These are phyloP conservation scores for Agrocybe praecox DNA, from an alignment of 768 basidiomycete species.

Conservation along the genomic window DNA sequence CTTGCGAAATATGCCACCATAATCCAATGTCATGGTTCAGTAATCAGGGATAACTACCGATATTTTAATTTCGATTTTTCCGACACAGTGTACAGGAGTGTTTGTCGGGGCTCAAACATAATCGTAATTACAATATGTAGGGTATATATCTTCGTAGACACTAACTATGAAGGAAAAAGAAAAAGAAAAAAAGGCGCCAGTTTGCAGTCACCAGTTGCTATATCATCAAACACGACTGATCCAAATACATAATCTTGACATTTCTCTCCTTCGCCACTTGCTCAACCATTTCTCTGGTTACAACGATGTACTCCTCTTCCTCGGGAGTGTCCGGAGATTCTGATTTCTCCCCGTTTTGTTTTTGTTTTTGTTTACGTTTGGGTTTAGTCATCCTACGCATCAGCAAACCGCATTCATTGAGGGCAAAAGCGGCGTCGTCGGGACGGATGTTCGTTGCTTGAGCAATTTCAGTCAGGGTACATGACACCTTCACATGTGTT, in stretches of 20 bases:
- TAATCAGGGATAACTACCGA: no score
- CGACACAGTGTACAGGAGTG: no score
- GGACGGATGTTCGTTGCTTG: slow-evolving; percentile 77
- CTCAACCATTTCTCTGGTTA: slow-evolving; percentile 42
- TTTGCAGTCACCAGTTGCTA: slow-evolving; percentile 18
- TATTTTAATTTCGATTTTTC: no score
- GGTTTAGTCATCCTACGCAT: slow-evolving; percentile 35
- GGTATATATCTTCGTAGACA: not conserved
- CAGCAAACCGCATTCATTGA: slow-evolving; percentile 86
- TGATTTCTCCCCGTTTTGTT: slow-evolving; percentile 21
- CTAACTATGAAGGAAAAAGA: slow-evolving; percentile 1
- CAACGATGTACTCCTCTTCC: slow-evolving; percentile 38
- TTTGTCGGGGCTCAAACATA: not conserved
- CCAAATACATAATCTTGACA: slow-evolving; percentile 73
- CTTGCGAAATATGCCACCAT: no score
- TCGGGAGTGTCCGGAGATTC: slow-evolving; percentile 13
- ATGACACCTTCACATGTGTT: slow-evolving; percentile 66
- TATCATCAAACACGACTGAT: slow-evolving; percentile 56
- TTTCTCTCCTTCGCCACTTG: slow-evolving; percentile 66
- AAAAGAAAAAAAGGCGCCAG: slow-evolving; percentile 1
- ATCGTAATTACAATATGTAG: not conserved
- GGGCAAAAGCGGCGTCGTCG: slow-evolving; percentile 87
- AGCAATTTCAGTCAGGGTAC: slow-evolving; percentile 79
- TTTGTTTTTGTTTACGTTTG: slow-evolving; percentile 3
- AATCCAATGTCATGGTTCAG: no score